Base-by-base conservation (phyloP, 2,329 filamentous ascomycete species). In the Xylaria sp. region DNA sequence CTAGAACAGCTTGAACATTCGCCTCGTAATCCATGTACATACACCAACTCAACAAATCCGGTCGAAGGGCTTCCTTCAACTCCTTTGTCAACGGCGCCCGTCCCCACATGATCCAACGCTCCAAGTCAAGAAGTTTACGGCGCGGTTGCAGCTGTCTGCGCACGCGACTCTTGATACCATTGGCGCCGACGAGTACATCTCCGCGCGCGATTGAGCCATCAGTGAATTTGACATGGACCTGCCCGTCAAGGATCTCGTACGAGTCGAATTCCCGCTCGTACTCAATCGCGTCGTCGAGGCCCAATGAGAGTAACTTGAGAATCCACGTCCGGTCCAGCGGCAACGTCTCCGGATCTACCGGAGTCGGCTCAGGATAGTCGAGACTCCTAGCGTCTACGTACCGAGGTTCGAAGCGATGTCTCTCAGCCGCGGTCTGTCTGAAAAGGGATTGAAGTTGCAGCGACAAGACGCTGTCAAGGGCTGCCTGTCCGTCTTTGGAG, bases 91-190 rank as follows among this genome's bases (percentile, higher is more conserved):
- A 60, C 20, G 72, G 72, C 23, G 77, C 78, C 13, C 76, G 75
- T 41, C 76, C 76, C 78, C 78, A 80, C 65, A 78, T 67, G 28
- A 78, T 67, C 76, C 77, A 78, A 64, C 78, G 77, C 34, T 78
- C 76, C 48, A 79, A 58, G 52, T 78, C 73, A 10, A 79, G 73
- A 34, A 78, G 70, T 56, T 69, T 76, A 48, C 76, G 77, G 44
- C 73, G 52, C 44, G 77, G 77, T 62, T 77, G 78, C 8, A 80
- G 70, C 54, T 78, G 77, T 63, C 69, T 74, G 20, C 78, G 77
- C 64, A 79, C 77, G 20, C 73, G 73, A 67, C 76, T 79, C 59
- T 63, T 74, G 59, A 79, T 64, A 20, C 78, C 78, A 58, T 79
- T 77, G 15, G 77, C 77, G n/a, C 78, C 77, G 28, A 79, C 73